Conservation (phyloP, 2,329 filamentous ascomycete genomes). For the Leptographium galeiforme region DNA sequence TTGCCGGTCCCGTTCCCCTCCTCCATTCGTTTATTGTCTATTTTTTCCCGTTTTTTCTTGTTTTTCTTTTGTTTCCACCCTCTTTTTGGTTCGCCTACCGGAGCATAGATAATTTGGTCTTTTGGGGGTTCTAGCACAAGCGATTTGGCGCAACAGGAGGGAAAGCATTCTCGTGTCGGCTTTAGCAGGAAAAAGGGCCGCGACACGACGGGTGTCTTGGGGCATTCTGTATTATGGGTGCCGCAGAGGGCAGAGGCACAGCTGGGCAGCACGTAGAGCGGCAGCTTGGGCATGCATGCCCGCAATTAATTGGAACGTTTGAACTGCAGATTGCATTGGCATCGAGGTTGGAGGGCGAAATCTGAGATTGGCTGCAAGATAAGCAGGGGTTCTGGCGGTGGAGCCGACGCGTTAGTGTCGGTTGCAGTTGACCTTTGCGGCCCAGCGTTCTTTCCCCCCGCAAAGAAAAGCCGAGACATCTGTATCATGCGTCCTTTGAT, state of each 20-base stretch:
- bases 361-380: neutral
- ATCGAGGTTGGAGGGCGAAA: no score
- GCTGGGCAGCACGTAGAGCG: neutral
- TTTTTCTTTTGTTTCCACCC: neutral
- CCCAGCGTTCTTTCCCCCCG: neutral
- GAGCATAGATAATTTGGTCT: neutral
- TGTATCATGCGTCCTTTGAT: neutral
- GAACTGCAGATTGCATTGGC: no score
- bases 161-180: neutral
- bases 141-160: constrained; percentile 3
- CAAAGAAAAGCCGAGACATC: neutral
- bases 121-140: neutral
- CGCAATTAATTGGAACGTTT: neutral
- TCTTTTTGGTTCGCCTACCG: neutral
- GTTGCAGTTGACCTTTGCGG: neutral
- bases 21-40: no score
- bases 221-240: neutral
- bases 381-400: neutral
- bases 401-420: neutral
- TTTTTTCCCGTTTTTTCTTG: neutral
- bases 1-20: no score
- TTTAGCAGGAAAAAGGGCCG: neutral
- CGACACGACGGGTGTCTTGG: neutral
- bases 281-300: neutral
- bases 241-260: neutral